Evolutionary conservation across 768 basidiomycete species (phyloP), one percentile per base, ranked within the genome.

Genomic region (Leucogyrophana mollusca): DNA sequence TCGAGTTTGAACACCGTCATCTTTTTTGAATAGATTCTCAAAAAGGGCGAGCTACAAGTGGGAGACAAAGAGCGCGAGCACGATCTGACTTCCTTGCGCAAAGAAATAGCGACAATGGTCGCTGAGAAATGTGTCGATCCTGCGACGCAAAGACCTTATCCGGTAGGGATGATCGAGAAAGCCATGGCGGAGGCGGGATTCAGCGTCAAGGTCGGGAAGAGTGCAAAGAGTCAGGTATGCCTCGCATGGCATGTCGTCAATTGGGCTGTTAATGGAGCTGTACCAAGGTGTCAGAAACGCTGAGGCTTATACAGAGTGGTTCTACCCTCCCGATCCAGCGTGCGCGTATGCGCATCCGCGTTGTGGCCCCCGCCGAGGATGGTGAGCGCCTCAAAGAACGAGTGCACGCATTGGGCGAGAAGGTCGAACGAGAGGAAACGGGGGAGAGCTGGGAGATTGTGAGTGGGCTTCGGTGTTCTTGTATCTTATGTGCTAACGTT

Each of bases 81-180:
- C 52, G 90, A 95, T 57, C 78, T 96, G 4, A 70, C 80, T 10
- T 80, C 92, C 2, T 62, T 97, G 36, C 83, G 90, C 44, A 75
- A 78, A 55, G 96, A 98, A 66, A 96, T 98, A 40, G 92, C 92
- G 4, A 95, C 91, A 0, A 79, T 94, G 32, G 91, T 99, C 3
- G 87, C 94, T 5, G 91, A 94, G 69, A 94, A 95, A 72, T 94
- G 89, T 49, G 94, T 98, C 18, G 94, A 98, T 59, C 96, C 96
- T 1, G 70, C 77, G 4, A 95, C 93, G 1, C 86, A 91, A 61
- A 73, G 83, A 9, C 93, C 94, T 4, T 94, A 97, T 62, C 86
- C 93, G 4, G 91, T 95, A 24, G 86, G 90, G 14, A 91, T 98
- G 74, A 91, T 99, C 52, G 96, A 99, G 62, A 98, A 96, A 67